Base-by-base conservation (phyloP, 116 monocot genomes). In the Papilionanthe hybrid region DNA sequence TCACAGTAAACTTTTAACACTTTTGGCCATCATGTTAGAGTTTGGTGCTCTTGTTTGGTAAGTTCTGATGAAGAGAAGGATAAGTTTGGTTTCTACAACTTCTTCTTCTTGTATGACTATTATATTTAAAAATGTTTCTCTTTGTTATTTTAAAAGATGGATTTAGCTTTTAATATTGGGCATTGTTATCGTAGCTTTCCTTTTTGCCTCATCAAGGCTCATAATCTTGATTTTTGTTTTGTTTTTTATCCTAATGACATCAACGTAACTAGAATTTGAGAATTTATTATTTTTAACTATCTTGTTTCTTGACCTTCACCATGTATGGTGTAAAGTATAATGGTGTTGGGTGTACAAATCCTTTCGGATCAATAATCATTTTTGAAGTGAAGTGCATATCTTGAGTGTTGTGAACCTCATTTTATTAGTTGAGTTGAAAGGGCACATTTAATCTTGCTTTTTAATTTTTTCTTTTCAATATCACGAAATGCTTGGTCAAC, bases 41-140 rank as follows among this genome's bases (percentile, higher is more conserved):
- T 98, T 98, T 84, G 91, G 91, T 57, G 93, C 94, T 47, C 94
- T 98, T 80, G 65, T 94, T 18, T 98, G 98, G 98, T 98, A 85
- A 91, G 87, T 87, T 76, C 42, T 47, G 47, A 27, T 5, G 1
- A 27, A 27, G 3, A 11, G 28, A 47, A 8, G 48, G 75, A 28
- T 50, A 25, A 15, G 6, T 75, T 47, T 49, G 49, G 49, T 23
- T 8, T 45, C 12, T 69, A 69, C 5, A 37, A 32, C 37, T 37
- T 15, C 37, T 69, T 5, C 18, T 27, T 7, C 27, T 10, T 1
- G 27, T 65, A 25, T 28, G 65, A 27, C 27, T 30, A 32, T 15
- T 69, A 37, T 69, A 69, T 32, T 5, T 69, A 15, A 25, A 69
- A 37, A 65, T 27, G 65, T 65, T 65, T 65, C 11, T 17, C 17